Percentiles rank a stretch among this genome's conserved stretches.
phyloP scores from a whole-genome alignment of 495 filamentous ascomycete genomes.

The Cercophora newfieldiana region DNA sequence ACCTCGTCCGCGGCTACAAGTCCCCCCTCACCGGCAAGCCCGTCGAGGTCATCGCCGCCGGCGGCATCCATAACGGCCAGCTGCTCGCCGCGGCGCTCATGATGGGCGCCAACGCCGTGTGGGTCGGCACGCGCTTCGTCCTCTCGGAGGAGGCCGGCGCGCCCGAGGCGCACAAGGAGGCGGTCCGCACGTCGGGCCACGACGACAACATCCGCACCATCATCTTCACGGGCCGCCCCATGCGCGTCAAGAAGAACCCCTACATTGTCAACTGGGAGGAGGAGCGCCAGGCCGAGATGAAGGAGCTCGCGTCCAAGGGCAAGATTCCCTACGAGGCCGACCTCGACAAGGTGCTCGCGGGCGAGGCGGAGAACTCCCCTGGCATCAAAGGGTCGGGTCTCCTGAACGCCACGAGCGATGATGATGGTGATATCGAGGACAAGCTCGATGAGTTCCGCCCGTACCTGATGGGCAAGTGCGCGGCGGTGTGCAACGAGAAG shows the following conservation, averaged over 20 bases:
- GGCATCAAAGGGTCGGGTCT: constrained; percentile 78
- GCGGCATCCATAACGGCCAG: constrained; percentile 92
- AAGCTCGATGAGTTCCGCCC: constrained; percentile 88
- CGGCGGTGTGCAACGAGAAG: constrained; percentile 89
- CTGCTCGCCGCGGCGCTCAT: constrained; percentile 86
- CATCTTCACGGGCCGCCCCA: constrained; percentile 95
- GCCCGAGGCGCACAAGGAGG: constrained; percentile 92
- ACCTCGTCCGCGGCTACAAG: constrained; percentile 76
- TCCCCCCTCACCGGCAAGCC: constrained; percentile 82
- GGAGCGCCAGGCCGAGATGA: constrained; percentile 85
- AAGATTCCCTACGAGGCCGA: constrained; percentile 92
- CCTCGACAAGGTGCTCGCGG: constrained; percentile 71
- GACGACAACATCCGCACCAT: constrained; percentile 95
- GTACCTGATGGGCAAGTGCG: constrained; percentile 94
- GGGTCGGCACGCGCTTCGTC: constrained; percentile 96
- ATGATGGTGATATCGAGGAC: constrained; percentile 60
- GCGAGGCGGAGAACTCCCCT: constrained; percentile 59
- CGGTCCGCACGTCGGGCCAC: constrained; percentile 85
- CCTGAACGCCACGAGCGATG: constrained; percentile 64
- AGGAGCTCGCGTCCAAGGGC: constrained; percentile 83
- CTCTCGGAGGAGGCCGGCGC: constrained; percentile 92
- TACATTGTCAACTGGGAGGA: constrained; percentile 97
- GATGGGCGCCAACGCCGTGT: constrained; percentile 89
- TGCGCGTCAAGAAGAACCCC: constrained; percentile 87
- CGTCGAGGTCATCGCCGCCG: constrained; percentile 90